Base-by-base conservation (phyloP, 495 filamentous ascomycete species). In the Podospora didyma region DNA sequence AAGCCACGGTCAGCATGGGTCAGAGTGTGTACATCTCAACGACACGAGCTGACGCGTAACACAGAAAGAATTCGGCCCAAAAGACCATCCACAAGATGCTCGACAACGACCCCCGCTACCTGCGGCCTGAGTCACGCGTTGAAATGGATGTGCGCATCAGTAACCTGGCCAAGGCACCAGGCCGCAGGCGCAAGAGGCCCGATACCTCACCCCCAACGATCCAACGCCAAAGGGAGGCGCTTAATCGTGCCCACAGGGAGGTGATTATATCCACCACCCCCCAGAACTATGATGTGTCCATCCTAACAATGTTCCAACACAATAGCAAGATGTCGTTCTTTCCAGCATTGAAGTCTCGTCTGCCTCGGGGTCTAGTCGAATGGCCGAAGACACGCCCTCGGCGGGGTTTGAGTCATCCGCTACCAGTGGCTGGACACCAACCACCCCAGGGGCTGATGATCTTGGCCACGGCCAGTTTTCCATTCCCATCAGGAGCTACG, bases 11-110 rank as follows among this genome's bases (percentile, higher is more conserved):
- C 59, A 22, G 31, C 20, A 49, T 14, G 39, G n/a, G 39, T 14
- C 5, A 42, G 39, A 17, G 2, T 17, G 9, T 17, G 39, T 14
- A 4, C 39, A 14, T 42, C 14, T 39, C 6, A 42, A 31, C 26
- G 3, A 9, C 4, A 31, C 3, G 12, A 42, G 39, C 61, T 66
- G 54, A 55, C 44, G 22, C 23, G 28, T 11, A 2, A 6, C 12
- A 10, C 34, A 78, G 75, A n/a, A 69, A 69, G 60, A 74, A 77
- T 54, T 76, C 75, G 28, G 75, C 75, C 14, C 75, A 78, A 52
- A 78, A 78, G 55, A 74, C 71, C 31, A 72, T 77, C 41, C 73
- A 78, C 34, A 66, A 65, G 35, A 70, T 75, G 58, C 66, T 78
- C 22, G 75, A 75, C 45, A 75, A 78, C 47, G 75, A 78, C 24